phyloP scores from a whole-genome alignment of 257 asterid genomes.

The Capsicum rhomboideum region DNA sequence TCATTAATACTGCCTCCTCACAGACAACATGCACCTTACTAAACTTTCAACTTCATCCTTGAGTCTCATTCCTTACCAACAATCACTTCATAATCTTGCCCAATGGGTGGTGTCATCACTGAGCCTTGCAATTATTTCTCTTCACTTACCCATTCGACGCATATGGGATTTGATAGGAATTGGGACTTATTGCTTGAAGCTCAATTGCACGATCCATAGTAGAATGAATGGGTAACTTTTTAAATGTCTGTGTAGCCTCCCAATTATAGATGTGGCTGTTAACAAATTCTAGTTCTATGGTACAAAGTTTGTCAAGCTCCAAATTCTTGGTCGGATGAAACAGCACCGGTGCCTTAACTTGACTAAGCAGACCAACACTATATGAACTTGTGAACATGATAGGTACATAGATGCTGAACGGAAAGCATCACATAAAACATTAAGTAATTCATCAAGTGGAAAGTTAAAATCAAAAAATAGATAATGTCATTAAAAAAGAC shows the following conservation, averaged over 20 bases:
- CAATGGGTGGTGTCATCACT: neutral
- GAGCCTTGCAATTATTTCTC: neutral
- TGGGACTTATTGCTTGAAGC: neutral
- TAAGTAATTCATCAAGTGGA: neutral
- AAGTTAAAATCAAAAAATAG: neutral
- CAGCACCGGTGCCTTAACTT: too few relatives aligned
- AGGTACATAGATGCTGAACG: neutral
- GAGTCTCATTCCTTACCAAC: neutral
- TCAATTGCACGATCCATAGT: neutral
- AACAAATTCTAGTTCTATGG: neutral
- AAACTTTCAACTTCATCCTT: neutral
- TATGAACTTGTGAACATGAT: neutral
- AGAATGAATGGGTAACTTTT: too few relatives aligned
- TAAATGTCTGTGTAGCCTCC: neutral
- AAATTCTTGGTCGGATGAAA: too few relatives aligned
- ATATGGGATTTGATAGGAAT: too few relatives aligned
- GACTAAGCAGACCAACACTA: too few relatives aligned
- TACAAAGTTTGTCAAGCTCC: too few relatives aligned
- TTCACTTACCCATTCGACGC: neutral
- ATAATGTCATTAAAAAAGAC: neutral
- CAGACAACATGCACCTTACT: too few relatives aligned
- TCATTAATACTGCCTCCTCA: too few relatives aligned
- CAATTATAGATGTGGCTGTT: neutral
- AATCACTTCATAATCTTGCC: neutral
- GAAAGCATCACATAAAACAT: neutral